Evolutionary conservation across 2,329 filamentous ascomycete genomes (phyloP), one percentile per base, ranked within the genome.

Genomic region (Chaetomiaceae sp.): DNA sequence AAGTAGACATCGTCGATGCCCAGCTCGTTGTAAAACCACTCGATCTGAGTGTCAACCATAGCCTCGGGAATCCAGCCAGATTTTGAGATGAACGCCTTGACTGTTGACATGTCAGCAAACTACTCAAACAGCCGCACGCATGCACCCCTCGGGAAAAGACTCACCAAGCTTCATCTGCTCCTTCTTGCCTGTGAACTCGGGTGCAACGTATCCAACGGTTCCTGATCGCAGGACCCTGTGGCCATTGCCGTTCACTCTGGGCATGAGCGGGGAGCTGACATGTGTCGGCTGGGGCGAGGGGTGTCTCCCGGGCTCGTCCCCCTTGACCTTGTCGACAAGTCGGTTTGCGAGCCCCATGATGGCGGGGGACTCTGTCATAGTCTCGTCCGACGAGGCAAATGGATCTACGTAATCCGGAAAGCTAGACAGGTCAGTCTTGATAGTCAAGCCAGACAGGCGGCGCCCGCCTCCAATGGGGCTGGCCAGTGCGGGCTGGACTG

Each of bases 1-100:
- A 97, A 97, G 77, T 96, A 97, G 72, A 95, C 92, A 76, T 96
- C 93, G 65, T 99, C 93, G 63, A 99, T 99, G 61, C 93, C 93
- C 20, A 99, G 82, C 69, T 95, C 87, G 67, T 93, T 88, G 76
- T 99, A 99, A 76, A 99, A 99, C 92, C 93, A 99, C 54, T 82
- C 79, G 45, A 91, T 88, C 72, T 99, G 91, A 21, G 83, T 79
- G 56, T 95, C 87, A 56, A 96, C 79, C 59, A 95, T 87, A 46
- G 86, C 77, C 51, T 81, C 78, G 2, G 93, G 93, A 55, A 99
- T 88, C 80, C 95, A 96, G 54, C 85, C 87, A 65, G 85, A 87
- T 58, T 85, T 79, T 64, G 82, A 78, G 60, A 96, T 83, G 65
- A 85, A 75, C 59, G 86, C 83, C 82, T 89, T 90, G 66, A 96